Evolutionary conservation across 2,329 filamentous ascomycete genomes (phyloP).

Genomic region (Davidsoniella virescens): DNA sequence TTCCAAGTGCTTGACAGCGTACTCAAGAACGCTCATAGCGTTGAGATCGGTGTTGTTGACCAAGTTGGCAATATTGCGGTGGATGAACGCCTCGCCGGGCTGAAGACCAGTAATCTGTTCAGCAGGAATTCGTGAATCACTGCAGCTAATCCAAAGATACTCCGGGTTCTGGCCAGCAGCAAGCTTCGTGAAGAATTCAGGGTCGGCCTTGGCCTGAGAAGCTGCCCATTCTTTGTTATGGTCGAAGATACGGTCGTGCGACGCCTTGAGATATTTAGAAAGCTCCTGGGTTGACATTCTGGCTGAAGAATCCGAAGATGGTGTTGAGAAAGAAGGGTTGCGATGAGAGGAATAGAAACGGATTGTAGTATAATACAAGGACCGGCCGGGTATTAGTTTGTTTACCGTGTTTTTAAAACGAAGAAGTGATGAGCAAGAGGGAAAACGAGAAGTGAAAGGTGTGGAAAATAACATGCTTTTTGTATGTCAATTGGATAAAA

Average conservation of each 20-base stretch:
- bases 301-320: not conserved
- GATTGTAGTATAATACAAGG: not conserved
- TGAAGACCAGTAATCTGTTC: conserved; percentile 69
- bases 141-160: conserved; percentile 81
- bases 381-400: not conserved
- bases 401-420: not conserved
- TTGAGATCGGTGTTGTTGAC: conserved; percentile 67
- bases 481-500: not conserved
- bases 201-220: conserved; percentile 40
- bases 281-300: conserved; percentile 6
- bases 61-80: conserved; percentile 90
- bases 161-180: conserved; percentile 49
- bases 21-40: conserved; percentile 69
- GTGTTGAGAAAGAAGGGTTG: not conserved
- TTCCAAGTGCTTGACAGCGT: conserved; percentile 64
- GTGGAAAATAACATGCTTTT: conserved; percentile 2
- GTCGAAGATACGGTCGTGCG: conserved; percentile 51
- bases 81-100: conserved; percentile 85
- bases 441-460: not conserved
- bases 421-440: not conserved
- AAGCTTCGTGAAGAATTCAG: conserved; percentile 49
- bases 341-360: not conserved
- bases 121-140: conserved; percentile 81
- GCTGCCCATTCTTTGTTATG: conserved; percentile 52
- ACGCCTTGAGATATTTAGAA: conserved; percentile 38